These are phyloP conservation scores for Daedaleopsis nitida DNA, from an alignment of 768 basidiomycete species.

Conservation along the genomic window DNA sequence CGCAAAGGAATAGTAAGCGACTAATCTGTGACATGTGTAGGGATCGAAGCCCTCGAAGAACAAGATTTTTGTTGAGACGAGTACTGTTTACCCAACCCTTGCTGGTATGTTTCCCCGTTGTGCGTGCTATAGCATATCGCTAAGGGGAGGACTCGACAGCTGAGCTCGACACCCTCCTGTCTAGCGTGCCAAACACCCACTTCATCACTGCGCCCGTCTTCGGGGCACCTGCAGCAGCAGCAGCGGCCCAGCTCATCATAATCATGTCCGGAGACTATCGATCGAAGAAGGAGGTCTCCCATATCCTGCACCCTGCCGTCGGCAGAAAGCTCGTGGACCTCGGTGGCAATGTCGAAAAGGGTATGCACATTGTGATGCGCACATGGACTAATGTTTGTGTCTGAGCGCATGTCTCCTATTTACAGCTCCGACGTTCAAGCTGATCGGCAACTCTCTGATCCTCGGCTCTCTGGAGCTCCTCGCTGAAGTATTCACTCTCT, in stretches of 20 bases:
- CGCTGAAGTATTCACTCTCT: slow-evolving; percentile 82
- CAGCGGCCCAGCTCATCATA: slow-evolving; percentile 64
- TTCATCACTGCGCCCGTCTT: slow-evolving; percentile 82
- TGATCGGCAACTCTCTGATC: slow-evolving; percentile 80
- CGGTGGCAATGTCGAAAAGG: slow-evolving; percentile 85
- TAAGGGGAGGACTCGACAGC: slow-evolving; percentile 35
- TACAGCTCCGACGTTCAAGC: slow-evolving; percentile 68
- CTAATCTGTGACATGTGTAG: slow-evolving; percentile 13
- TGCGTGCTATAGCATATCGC: background rate
- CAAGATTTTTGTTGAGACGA: slow-evolving; percentile 86
- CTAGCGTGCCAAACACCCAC: slow-evolving; percentile 55
- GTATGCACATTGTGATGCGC: slow-evolving; percentile 31
- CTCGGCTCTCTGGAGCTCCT: slow-evolving; percentile 78
- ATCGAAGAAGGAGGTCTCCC: slow-evolving; percentile 78
- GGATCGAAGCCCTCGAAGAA: slow-evolving; percentile 42
- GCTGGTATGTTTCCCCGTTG: slow-evolving; percentile 21
- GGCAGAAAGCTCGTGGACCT: slow-evolving; percentile 80
- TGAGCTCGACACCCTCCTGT: slow-evolving; percentile 69
- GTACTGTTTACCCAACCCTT: slow-evolving; percentile 55
- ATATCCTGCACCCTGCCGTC: slow-evolving; percentile 78
- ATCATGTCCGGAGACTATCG: slow-evolving; percentile 81
- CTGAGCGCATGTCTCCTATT: background rate
- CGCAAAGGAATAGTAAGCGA: too few relatives aligned
- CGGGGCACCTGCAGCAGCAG: slow-evolving; percentile 68
- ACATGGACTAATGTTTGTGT: background rate